A percentile compares a stretch with the other conserved stretches of the same genome.
Evolutionary conservation across 371 early-diverging fungal species (phyloP).

Genomic region (Capillidium heterosporum): DNA sequence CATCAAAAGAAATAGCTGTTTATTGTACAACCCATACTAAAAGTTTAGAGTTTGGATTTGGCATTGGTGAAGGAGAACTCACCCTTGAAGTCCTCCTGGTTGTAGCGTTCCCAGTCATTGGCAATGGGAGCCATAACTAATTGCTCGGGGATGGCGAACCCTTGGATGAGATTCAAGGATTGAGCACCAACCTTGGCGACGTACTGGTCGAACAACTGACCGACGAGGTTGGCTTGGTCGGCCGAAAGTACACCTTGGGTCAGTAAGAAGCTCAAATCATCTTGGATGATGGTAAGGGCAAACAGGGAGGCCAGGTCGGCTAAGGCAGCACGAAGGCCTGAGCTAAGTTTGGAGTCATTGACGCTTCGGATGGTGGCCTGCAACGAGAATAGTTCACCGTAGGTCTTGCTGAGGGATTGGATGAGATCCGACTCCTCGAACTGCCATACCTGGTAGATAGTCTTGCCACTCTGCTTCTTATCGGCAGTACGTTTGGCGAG

Average conservation of each 20-base stretch:
- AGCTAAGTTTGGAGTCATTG: slow-evolving; percentile 10
- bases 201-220: slow-evolving; percentile 16
- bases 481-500: slow-evolving; percentile 23
- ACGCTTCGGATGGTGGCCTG: slow-evolving; percentile 24
- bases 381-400: slow-evolving; percentile 39
- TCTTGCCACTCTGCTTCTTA: slow-evolving; percentile 20
- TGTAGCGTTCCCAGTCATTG: slow-evolving; percentile 36
- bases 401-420: slow-evolving; percentile 33
- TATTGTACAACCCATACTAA: too few species aligned
- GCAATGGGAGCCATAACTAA: slow-evolving; percentile 49
- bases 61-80: slow-evolving; percentile 12
- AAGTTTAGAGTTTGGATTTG: slow-evolving; percentile 1
- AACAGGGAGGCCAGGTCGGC: slow-evolving; percentile 20
- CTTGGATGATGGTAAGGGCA: slow-evolving; percentile 21
- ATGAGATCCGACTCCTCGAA: slow-evolving; percentile 38
- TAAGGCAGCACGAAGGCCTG: slow-evolving; percentile 16
- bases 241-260: slow-evolving; percentile 21
- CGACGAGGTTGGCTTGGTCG: slow-evolving; percentile 16
- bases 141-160: slow-evolving; percentile 29
- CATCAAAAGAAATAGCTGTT: too few species aligned
- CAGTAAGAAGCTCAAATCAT: slow-evolving; percentile 31
- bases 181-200: slow-evolving; percentile 23
- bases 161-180: slow-evolving; percentile 22
- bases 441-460: slow-evolving; percentile 54
- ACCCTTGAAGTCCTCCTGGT: slow-evolving; percentile 34